Evolutionary conservation across 2,329 filamentous ascomycete species (phyloP).

Genomic region (Colletotrichum liaoningense): DNA sequence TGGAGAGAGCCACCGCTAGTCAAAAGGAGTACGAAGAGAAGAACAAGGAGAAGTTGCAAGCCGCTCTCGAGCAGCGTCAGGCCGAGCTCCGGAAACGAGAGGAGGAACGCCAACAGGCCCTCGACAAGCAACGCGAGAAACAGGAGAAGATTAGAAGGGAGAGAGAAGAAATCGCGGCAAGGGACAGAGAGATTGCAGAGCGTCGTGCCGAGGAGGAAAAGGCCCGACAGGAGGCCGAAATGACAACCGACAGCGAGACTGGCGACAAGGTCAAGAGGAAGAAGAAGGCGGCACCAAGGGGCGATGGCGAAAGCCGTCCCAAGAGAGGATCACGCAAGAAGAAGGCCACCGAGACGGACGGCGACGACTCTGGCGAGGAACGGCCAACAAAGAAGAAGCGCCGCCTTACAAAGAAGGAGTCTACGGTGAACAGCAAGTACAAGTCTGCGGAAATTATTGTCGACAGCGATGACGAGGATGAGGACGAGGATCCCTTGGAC

Average conservation of each 20-base stretch:
- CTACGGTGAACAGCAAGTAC: constrained; percentile 69
- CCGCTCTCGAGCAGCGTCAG: constrained; percentile 83
- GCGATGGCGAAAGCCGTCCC: constrained; percentile 46
- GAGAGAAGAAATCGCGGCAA: constrained; percentile 81
- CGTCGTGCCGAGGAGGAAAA: constrained; percentile 78
- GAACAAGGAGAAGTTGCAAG: constrained; percentile 88
- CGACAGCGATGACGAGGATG: constrained; percentile 75
- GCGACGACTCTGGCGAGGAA: constrained; percentile 60
- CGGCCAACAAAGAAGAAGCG: constrained; percentile 72
- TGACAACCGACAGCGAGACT: constrained; percentile 84
- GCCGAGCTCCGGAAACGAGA: constrained; percentile 83
- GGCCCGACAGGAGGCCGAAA: constrained; percentile 77
- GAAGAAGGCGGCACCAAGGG: constrained; percentile 63
- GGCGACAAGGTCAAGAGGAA: constrained; percentile 85
- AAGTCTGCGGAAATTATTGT: constrained; percentile 89
- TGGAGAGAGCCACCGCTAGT: constrained; percentile 84
- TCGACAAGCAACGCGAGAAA: constrained; percentile 78
- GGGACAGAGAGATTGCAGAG: constrained; percentile 78
- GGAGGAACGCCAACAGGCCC: constrained; percentile 75
- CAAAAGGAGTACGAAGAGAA: constrained; percentile 94
- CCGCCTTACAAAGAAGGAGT: constrained; percentile 62
- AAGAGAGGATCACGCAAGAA: constrained; percentile 71
- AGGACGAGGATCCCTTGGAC: constrained; percentile 57
- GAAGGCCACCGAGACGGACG: constrained; percentile 52
- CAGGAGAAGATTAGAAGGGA: constrained; percentile 89